Conservation (phyloP, 2,329 filamentous ascomycete genomes). For the Bipolaris victoriae region DNA sequence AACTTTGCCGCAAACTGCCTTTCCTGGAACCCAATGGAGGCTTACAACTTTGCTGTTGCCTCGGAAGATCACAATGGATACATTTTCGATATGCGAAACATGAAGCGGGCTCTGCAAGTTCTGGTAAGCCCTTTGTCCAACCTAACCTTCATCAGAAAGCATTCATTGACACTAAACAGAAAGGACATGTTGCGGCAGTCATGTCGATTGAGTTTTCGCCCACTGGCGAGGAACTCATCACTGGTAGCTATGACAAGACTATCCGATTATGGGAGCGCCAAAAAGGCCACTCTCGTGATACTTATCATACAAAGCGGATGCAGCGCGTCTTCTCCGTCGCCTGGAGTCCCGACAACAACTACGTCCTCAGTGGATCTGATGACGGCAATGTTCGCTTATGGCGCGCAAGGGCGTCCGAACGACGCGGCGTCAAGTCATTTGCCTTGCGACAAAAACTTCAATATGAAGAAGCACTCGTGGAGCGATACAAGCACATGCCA, state of each 20-base stretch:
- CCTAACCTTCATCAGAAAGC: background rate
- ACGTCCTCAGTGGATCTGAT: slow-evolving; percentile 87
- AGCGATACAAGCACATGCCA: slow-evolving; percentile 92
- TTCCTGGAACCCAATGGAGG: slow-evolving; percentile 94
- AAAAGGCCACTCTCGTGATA: slow-evolving; percentile 83
- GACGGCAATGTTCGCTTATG: slow-evolving; percentile 92
- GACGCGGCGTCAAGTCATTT: slow-evolving; percentile 84
- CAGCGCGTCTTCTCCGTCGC: slow-evolving; percentile 86
- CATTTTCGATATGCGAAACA: slow-evolving; percentile 92
- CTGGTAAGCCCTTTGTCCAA: slow-evolving; percentile 49
- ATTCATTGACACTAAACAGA: slow-evolving; percentile 44
- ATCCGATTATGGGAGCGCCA: slow-evolving; percentile 83
- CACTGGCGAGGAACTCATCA: slow-evolving; percentile 91
- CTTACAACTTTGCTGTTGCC: slow-evolving; percentile 91
- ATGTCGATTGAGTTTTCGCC: slow-evolving; percentile 97
- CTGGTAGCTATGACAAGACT: slow-evolving; percentile 86
- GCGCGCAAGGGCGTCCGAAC: slow-evolving; percentile 82
- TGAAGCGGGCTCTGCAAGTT: slow-evolving; percentile 85
- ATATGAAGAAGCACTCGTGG: slow-evolving; percentile 84
- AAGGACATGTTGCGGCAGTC: slow-evolving; percentile 87
- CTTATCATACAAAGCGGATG: slow-evolving; percentile 98
- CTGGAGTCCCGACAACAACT: slow-evolving; percentile 89
- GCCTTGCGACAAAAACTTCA: slow-evolving; percentile 86
- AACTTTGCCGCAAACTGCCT: slow-evolving; percentile 94
- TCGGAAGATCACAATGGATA: slow-evolving; percentile 95